Evolutionary conservation across 1,284 basidiomycete genomes (phyloP), one percentile per base, ranked within the genome.

Genomic region (Malassezia equina): DNA sequence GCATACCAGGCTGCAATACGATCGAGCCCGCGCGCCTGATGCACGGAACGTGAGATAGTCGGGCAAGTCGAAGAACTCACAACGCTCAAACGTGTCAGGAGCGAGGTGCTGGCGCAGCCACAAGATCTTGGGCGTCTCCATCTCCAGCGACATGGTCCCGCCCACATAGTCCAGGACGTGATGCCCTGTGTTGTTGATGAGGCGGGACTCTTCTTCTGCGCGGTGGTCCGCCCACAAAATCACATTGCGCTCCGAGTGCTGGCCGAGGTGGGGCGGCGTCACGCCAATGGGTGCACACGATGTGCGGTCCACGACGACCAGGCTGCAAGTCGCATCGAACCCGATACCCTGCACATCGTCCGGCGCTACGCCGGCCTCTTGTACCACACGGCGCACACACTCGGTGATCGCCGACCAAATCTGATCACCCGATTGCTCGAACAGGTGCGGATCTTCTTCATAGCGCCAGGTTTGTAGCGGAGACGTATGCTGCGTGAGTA

Each of bases 271-370:
- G 1, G 85, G 86, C 52, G 82, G 83, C 2, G 86, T 88, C 44
- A 98, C 84, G n/a, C 79, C 79, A 32, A 95, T 79, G 0, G 91
- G 86, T 42, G 81, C 77, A 4, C 90, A 90, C 13, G 58, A 24
- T 2, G 25, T 13, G 21, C 47, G 47, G 70, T 90, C 84, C 1
- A 85, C 80, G 23, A 96, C 91, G 0, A 91, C 90, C 32, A 98
- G 80, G 0, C 89, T 93, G 77, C 94, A 98, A 0, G 93, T 98
- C 47, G 91, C 93, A 76, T 96, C 93, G 74, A 96, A 95, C 9
- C 91, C 90, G 52, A 98, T 74, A 1, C 93, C 93, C 69, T 87
- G 89, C 62, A 98, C 84, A 4, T 79, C 76, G 3, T 78, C 75
- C 12, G 85, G 81, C 23, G 80, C 67, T 29, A 90, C 77, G 6